Evolutionary conservation across 2,329 filamentous ascomycete genomes (phyloP).

Genomic region (Blastomyces percursus): DNA sequence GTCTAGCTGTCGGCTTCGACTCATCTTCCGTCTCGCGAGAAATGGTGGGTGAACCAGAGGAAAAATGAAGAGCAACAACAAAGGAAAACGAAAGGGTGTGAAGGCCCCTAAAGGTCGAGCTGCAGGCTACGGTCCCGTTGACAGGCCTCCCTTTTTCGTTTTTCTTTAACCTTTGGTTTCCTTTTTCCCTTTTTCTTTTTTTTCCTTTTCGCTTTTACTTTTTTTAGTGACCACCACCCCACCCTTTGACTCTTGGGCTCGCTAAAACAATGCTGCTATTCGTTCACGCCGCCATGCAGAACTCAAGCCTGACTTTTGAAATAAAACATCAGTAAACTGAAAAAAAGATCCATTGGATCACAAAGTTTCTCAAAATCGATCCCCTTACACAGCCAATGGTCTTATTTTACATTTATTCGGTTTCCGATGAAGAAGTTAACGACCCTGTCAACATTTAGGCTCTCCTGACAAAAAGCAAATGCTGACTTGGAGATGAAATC

Average conservation of each 20-base stretch:
- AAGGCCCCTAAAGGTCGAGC: neutral
- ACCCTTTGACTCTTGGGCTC: neutral
- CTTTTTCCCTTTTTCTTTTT: neutral
- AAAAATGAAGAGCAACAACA: neutral
- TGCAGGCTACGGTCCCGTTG: neutral
- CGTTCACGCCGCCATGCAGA: neutral
- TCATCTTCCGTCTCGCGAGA: neutral
- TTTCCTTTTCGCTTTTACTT: neutral
- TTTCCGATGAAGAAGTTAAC: neutral
- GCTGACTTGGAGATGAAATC: neutral
- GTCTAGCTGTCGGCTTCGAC: neutral
- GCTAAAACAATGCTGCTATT: conserved; percentile 3
- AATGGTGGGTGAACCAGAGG: neutral
- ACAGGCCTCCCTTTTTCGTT: neutral
- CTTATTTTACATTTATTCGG: neutral
- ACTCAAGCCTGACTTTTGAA: neutral
- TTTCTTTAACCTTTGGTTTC: neutral
- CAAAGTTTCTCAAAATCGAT: neutral
- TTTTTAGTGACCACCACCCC: neutral
- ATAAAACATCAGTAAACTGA: neutral
- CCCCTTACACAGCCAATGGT: neutral
- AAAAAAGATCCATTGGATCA: neutral
- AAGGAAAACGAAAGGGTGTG: neutral
- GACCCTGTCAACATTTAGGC: neutral
- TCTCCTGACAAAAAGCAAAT: neutral